A percentile compares a stretch with the other conserved stretches of the same genome.
Evolutionary conservation across 768 basidiomycete species (phyloP).

Genomic region (Leccinum longicurvipes): DNA sequence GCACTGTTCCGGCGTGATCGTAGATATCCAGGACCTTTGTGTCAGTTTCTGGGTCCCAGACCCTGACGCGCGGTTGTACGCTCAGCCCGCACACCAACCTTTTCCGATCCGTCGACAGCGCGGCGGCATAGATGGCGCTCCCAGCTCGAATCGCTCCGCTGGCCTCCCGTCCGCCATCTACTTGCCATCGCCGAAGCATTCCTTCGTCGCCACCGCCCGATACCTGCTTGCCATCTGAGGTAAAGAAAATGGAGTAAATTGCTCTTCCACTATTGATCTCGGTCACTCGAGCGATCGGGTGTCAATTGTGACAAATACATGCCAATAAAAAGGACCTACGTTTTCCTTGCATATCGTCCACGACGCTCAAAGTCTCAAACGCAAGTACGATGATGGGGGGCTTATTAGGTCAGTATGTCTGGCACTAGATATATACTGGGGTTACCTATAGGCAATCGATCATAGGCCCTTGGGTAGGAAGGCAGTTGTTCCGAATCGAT

Average conservation of each 20-base stretch:
- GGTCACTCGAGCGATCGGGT: background rate
- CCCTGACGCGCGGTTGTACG: background rate
- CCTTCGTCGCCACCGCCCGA: constrained; percentile 4
- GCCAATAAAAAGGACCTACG: no score
- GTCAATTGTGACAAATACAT: no score
- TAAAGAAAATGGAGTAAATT: background rate
- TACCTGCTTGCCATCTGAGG: background rate
- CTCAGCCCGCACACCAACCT: background rate
- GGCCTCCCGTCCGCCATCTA: background rate
- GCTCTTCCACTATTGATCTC: background rate
- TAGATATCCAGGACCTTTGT: background rate
- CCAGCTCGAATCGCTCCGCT: background rate
- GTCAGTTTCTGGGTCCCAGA: background rate
- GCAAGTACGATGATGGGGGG: background rate
- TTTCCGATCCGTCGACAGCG: background rate
- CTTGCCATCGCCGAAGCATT: background rate
- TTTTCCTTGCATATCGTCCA: background rate
- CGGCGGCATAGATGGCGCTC: background rate
- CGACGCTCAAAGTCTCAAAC: background rate
- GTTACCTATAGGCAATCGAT: no score
- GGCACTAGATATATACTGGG: background rate
- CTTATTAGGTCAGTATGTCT: background rate
- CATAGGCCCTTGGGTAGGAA: no score
- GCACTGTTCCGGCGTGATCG: background rate
- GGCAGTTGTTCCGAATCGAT: no score